Conservation (phyloP, 2,329 filamentous ascomycete genomes). For the Canariomyces notabilis region DNA sequence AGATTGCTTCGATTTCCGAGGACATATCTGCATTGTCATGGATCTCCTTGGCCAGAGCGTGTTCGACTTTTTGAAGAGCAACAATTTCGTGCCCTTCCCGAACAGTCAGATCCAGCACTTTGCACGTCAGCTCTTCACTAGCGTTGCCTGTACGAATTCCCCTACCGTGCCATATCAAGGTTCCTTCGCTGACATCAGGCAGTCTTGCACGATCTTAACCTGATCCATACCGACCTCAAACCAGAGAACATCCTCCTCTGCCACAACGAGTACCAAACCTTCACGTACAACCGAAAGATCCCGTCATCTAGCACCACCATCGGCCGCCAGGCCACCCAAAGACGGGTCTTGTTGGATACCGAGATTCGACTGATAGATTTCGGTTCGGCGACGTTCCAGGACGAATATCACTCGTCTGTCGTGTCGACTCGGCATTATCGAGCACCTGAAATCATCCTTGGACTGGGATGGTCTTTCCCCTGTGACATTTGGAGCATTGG, state of each 20-base stretch:
- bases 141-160: slow-evolving; percentile 78
- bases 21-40: slow-evolving; percentile 87
- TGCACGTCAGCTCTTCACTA: slow-evolving; percentile 93
- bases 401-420: slow-evolving; percentile 68
- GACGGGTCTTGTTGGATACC: slow-evolving; percentile 61
- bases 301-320: slow-evolving; percentile 60
- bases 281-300: slow-evolving; percentile 65
- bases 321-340: slow-evolving; percentile 56
- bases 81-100: slow-evolving; percentile 91
- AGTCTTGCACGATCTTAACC: slow-evolving; percentile 94
- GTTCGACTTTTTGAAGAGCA: slow-evolving; percentile 96
- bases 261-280: slow-evolving; percentile 61
- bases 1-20: slow-evolving; percentile 95
- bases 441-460: slow-evolving; percentile 66
- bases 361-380: slow-evolving; percentile 69
- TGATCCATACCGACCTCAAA: slow-evolving; percentile 84
- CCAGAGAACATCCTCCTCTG: slow-evolving; percentile 66
- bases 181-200: slow-evolving; percentile 23
- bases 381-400: slow-evolving; percentile 66
- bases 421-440: slow-evolving; percentile 67
- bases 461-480: slow-evolving; percentile 65
- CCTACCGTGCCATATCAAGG: neutral
- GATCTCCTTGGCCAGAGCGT: slow-evolving; percentile 85
- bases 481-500: slow-evolving; percentile 73
- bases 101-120: slow-evolving; percentile 98